Base-by-base conservation (phyloP, 176 grass and related monocot species). In the Avena sativa region DNA sequence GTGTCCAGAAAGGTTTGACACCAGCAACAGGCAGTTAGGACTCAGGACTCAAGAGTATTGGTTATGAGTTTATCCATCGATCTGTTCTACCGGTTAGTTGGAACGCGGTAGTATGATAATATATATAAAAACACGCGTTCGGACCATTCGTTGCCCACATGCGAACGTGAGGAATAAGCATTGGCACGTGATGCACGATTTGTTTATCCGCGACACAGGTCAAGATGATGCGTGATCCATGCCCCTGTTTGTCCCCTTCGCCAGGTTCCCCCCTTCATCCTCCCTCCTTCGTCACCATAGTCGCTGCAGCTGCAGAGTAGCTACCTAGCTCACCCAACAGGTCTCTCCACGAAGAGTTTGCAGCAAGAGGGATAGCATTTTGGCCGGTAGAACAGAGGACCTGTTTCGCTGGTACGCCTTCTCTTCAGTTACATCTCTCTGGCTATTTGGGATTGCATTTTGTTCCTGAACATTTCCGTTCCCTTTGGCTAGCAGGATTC, bases 81-180 rank as follows among this genome's bases (percentile, higher is more conserved):
- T 30, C 49, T 17, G 72, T 15, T 74, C 72, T 51, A 30, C 73
- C 46, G 26, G 48, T 76, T 76, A 52, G 6, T 76, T 53, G 73
- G 73, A 76, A 2, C 23, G 47, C 15, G 71, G 48, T 9, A 32
- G 48, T 9, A 32, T 17, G 15, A 10, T 76, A 55, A 30, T 30
- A 30, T 30, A 30, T 30, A 30, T 30, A 30, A 30, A 30, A 30
- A 30, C 28, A 30, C 28, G 28, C 28, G 28, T 34, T 11, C 15
- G 0, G 0, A 77, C 16, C 74, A 76, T 76, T 55, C 15, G 12
- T 28, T 28, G 4, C 8, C 73, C 48, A 25, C 74, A 34, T 11
- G 74, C 74, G 26, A 56, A 56, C 50, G 74, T 77, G 74, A 77
- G 50, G 34, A 77, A 56, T 11, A 30, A 55, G 74, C 74, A 77